phyloP scores from a whole-genome alignment of 495 filamentous ascomycete genomes.

The Halenospora varia region DNA sequence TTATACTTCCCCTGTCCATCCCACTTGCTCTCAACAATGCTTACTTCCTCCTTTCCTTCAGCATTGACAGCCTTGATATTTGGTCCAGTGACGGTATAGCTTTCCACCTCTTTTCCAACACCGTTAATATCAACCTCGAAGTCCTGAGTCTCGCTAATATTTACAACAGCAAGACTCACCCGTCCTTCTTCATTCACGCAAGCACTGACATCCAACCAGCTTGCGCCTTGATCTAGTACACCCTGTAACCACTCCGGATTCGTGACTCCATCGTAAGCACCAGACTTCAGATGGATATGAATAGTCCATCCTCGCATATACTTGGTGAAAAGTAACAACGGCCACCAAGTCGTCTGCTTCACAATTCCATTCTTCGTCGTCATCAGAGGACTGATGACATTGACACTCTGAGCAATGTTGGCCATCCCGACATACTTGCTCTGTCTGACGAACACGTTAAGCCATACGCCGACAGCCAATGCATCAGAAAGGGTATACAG shows the following conservation, averaged over 20 bases:
- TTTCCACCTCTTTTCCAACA: slow-evolving; percentile 39
- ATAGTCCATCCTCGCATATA: slow-evolving; percentile 73
- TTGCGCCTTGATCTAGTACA: slow-evolving; percentile 53
- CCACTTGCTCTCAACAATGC: slow-evolving; percentile 57
- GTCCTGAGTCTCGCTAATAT: slow-evolving; percentile 55
- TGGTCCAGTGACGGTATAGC: slow-evolving; percentile 57
- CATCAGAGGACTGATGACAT: slow-evolving; percentile 75
- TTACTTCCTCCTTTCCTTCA: slow-evolving; percentile 55
- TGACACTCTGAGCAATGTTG: slow-evolving; percentile 75
- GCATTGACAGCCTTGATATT: slow-evolving; percentile 54
- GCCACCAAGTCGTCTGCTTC: slow-evolving; percentile 78
- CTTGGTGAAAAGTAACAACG: slow-evolving; percentile 62
- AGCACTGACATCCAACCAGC: slow-evolving; percentile 70
- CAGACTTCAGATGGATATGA: slow-evolving; percentile 53
- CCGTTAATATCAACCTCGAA: slow-evolving; percentile 56
- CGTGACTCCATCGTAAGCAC: slow-evolving; percentile 59
- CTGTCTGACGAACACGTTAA: slow-evolving; percentile 79
- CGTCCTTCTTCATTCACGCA: slow-evolving; percentile 56
- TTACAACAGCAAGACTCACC: slow-evolving; percentile 64
- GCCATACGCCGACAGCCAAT: slow-evolving; percentile 66
- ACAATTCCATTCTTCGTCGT: slow-evolving; percentile 57
- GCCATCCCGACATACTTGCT: slow-evolving; percentile 70
- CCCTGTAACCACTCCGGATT: slow-evolving; percentile 60
- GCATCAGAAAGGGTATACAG: slow-evolving; percentile 73
- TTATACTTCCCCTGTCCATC: slow-evolving; percentile 50